Base-by-base conservation (phyloP, 352 stramenopile genomes). In the Phytophthora sojae region DNA sequence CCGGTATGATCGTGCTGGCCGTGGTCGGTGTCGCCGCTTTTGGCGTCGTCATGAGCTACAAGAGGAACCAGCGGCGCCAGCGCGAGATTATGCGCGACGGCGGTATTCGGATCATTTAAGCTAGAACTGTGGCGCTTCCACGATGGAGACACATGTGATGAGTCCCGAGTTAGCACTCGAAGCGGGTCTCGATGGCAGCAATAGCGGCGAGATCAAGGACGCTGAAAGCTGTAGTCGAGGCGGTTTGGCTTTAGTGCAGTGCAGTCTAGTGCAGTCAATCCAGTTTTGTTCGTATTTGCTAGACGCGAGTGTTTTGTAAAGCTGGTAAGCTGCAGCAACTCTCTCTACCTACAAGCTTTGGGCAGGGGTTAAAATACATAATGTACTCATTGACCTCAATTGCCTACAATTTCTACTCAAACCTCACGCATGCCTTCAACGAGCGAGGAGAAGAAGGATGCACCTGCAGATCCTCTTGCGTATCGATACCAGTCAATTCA, bases 11-110 rank as follows among this genome's bases (percentile, higher is more conserved):
- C 45, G 80, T 94, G 45, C 52, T 92, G n/a, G 79, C 67, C 37
- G 79, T 86, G 35, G 83, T 88, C 23, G 73, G 67, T 54, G 56
- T 92, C 52, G 84, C 81, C 6, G 81, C 75, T 30, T 54, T 87
- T 23, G 83, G 77, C 42, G 75, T 89, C 23, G 77, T 91, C 59
- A 72, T 82, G 61, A 92, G 86, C 76, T 94, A 94, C 76, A 83
- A 82, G 64, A 94, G 82, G 76, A 94, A 94, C 75, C 83, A 94
- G 79, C 69, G 76, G 60, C 81, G 84, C 39, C 86, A 94, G 75
- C 84, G 81, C 53, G 80, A 92, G 61, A 94, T 94, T 59, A 90
- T 94, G 81, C 82, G 88, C 53, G 88, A 91, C 50, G 77, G 77
- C 47, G 77, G 77, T 54, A 83, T 83, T 57, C 73, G 68, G 25